Conservation (phyloP, 192 early-diverging fungal genomes). For the Funneliformis geosporum region DNA sequence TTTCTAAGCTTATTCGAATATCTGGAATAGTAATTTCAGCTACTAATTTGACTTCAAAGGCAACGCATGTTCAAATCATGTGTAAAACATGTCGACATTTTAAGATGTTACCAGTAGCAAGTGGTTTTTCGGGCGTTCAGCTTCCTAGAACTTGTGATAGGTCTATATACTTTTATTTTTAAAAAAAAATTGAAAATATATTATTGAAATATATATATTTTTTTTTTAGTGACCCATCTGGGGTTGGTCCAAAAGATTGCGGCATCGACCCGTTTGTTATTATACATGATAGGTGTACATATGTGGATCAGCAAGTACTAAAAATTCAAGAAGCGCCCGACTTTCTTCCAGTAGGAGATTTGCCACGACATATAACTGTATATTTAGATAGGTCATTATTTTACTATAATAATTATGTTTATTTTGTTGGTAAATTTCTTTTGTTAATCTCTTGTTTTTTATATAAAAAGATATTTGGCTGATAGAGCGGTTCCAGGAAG, state of each 20-base stretch:
- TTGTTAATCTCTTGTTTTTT: neutral
- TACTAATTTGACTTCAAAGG: constrained; percentile 83
- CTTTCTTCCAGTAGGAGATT: constrained; percentile 96
- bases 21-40: constrained; percentile 96
- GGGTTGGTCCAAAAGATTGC: constrained; percentile 57
- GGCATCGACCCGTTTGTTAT: constrained; percentile 92
- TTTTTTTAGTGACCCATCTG: constrained; percentile 31
- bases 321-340: constrained; percentile 98
- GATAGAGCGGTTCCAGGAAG: constrained; percentile 93
- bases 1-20: constrained; percentile 92
- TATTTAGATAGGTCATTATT: constrained; percentile 75
- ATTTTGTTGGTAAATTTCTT: neutral
- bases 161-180: constrained; percentile 43
- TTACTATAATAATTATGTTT: neutral
- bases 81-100: constrained; percentile 86
- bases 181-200: neutral
- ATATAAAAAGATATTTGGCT: constrained; percentile 63
- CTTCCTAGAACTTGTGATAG: constrained; percentile 89
- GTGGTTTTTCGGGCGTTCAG: constrained; percentile 82
- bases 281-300: constrained; percentile 92
- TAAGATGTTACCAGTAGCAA: constrained; percentile 76
- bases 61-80: constrained; percentile 84
- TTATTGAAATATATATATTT: neutral
- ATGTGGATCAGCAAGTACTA: constrained; percentile 95
- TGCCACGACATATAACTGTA: constrained; percentile 92